A percentile compares a stretch with the other conserved stretches of the same genome.
These are phyloP conservation scores for Poa pratensis DNA, from an alignment of 176 grass and related monocot genomes.

Conservation along the genomic window DNA sequence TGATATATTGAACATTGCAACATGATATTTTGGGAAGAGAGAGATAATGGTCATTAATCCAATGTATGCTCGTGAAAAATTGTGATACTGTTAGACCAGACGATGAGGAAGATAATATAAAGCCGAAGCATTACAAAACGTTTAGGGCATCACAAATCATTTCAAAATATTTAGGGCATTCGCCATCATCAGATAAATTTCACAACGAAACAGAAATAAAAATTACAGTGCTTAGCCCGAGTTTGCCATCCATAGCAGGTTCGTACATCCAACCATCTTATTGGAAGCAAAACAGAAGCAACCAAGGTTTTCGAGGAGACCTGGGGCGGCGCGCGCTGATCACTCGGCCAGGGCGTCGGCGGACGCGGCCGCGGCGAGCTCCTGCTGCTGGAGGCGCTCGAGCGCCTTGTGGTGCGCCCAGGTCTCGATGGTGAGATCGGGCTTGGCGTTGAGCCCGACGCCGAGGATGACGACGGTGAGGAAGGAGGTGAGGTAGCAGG, in stretches of 20 bases:
- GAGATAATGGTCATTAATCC: not conserved
- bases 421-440: slow-evolving; percentile 95
- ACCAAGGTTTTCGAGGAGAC: slow-evolving; percentile 37
- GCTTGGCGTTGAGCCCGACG: slow-evolving; percentile 96
- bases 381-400: slow-evolving; percentile 89
- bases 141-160: slow-evolving; percentile 22
- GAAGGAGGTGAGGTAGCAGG: slow-evolving; percentile 96
- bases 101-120: slow-evolving; percentile 24
- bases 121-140: slow-evolving; percentile 30
- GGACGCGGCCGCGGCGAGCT: slow-evolving; percentile 47
- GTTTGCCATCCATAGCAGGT: slow-evolving; percentile 25
- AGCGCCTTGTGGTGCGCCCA: slow-evolving; percentile 97
- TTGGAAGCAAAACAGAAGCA: slow-evolving; percentile 47
- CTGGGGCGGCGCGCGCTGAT: slow-evolving; percentile 41
- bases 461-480: slow-evolving; percentile 97
- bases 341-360: slow-evolving; percentile 54
- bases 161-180: slow-evolving; percentile 33
- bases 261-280: slow-evolving; percentile 46
- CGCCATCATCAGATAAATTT: slow-evolving; percentile 34
- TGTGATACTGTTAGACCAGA: not conserved
- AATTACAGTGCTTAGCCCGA: slow-evolving; percentile 35
- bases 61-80: not conserved
- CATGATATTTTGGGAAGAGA: not conserved
- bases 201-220: slow-evolving; percentile 39
- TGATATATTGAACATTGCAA: slow-evolving; percentile 10